Evolutionary conservation across 2,329 filamentous ascomycete genomes (phyloP).

Genomic region (Fusarium ramigenum): DNA sequence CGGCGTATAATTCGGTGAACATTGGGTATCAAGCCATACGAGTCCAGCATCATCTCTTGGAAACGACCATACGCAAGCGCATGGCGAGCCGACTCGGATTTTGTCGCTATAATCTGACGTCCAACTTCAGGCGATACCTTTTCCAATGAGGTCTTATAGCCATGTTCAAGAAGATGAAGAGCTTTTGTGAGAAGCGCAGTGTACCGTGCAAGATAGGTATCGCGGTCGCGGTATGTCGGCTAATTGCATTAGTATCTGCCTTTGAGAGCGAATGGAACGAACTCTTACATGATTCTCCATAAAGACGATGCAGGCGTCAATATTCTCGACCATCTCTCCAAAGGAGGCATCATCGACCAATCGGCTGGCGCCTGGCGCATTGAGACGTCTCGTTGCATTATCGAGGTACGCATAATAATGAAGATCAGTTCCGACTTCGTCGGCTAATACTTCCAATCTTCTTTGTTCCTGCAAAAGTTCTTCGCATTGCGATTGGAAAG

Average conservation of each 20-base stretch:
- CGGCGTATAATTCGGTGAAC: conserved; percentile 61
- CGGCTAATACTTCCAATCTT: conserved; percentile 79
- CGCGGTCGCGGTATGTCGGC: conserved; percentile 86
- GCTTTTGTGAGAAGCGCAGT: conserved; percentile 78
- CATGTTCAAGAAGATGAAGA: conserved; percentile 68
- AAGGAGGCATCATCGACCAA: conserved; percentile 87
- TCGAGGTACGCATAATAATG: conserved; percentile 96
- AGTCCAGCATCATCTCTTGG: conserved; percentile 66
- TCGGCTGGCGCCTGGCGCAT: conserved; percentile 88
- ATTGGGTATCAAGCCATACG: conserved; percentile 65
- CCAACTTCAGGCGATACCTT: conserved; percentile 64
- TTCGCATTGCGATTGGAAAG: conserved; percentile 92
- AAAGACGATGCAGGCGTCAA: conserved; percentile 92
- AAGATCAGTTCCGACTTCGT: conserved; percentile 88
- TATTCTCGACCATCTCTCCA: conserved; percentile 83
- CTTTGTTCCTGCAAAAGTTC: conserved; percentile 84
- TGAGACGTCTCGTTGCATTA: conserved; percentile 86
- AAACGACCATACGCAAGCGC: conserved; percentile 69
- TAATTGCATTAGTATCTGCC: conserved; percentile 46
- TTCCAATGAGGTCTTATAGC: conserved; percentile 62
- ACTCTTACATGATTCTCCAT: conserved; percentile 83
- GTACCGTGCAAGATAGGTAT: conserved; percentile 88
- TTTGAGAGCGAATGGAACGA: background rate
- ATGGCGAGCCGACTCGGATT: conserved; percentile 67
- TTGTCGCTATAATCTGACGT: conserved; percentile 62